Conservation (phyloP, 139 green algal genomes). For the Monoraphidium neglectum region DNA sequence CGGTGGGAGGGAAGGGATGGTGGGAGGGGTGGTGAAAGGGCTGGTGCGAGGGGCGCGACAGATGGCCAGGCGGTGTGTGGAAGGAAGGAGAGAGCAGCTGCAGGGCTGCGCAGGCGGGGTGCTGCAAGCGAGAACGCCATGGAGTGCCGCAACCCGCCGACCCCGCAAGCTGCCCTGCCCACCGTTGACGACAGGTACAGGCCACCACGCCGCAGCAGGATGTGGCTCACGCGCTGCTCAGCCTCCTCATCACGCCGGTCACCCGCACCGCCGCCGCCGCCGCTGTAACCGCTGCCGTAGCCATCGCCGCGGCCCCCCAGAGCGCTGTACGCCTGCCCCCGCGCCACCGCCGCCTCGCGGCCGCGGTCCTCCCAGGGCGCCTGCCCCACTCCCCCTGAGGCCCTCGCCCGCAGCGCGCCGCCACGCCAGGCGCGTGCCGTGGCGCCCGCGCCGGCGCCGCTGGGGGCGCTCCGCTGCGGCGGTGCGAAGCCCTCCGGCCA, state of each 20-base stretch:
- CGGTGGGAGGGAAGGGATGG: no score
- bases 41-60: no score
- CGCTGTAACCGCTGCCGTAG: neutral
- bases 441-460: constrained; percentile 1
- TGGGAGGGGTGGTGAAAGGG: no score
- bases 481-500: constrained; percentile 20
- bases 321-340: neutral
- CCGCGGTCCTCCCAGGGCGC: neutral
- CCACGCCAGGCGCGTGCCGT: no score
- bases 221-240: constrained; percentile 24
- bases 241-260: neutral
- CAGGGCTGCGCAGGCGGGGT: no score
- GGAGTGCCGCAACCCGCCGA: neutral
- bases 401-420: neutral
- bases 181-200: constrained; percentile 33
- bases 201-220: constrained; percentile 35
- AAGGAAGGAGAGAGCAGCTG: no score
- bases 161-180: neutral
- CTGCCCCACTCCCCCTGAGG: neutral
- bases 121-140: no score
- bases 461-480: no score
- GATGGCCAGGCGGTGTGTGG: no score
- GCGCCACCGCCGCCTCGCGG: constrained; percentile 1
- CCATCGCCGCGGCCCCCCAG: neutral
- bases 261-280: neutral